Evolutionary conservation across 805 yeast species (phyloP).

Genomic region (Candida ulmi): DNA sequence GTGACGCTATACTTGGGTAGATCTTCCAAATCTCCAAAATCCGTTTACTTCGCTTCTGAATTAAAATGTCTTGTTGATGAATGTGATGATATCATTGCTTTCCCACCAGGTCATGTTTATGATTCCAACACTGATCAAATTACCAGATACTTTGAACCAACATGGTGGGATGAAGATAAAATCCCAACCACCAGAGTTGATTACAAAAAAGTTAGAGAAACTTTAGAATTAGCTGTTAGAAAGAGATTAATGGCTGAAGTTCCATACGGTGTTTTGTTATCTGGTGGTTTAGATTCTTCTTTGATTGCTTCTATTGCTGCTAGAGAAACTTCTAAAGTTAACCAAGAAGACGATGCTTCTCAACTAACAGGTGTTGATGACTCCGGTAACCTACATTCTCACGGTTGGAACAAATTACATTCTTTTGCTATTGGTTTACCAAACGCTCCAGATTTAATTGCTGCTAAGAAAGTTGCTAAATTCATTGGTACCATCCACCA

Average conservation of each 20-base stretch:
- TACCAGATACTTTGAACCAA: constrained; percentile 85
- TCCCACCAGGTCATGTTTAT: constrained; percentile 98
- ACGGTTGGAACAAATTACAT: constrained; percentile 79
- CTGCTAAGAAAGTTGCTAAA: constrained; percentile 95
- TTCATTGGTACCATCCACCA: constrained; percentile 95
- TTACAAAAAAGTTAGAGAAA: constrained; percentile 61
- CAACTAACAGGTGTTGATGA: constrained; percentile 91
- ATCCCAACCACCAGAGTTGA: constrained; percentile 78
- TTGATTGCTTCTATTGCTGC: constrained; percentile 97
- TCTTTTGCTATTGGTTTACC: constrained; percentile 97
- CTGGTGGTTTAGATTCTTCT: constrained; percentile 97
- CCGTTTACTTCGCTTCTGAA: constrained; percentile 90
- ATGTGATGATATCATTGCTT: constrained; percentile 87
- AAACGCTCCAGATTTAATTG: constrained; percentile 94
- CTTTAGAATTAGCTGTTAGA: constrained; percentile 91
- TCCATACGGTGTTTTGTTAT: constrained; percentile 94
- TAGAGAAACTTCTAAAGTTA: constrained; percentile 84
- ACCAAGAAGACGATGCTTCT: constrained; percentile 37
- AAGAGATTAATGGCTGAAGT: constrained; percentile 99
- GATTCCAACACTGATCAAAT: constrained; percentile 85
- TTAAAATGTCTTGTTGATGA: constrained; percentile 90
- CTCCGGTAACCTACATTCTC: constrained; percentile 71
- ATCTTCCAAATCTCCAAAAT: constrained; percentile 55
- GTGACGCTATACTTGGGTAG: constrained; percentile 96
- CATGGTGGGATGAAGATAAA: constrained; percentile 85